Evolutionary conservation across 2,329 filamentous ascomycete genomes (phyloP), one percentile per base, ranked within the genome.

Genomic region (Colletotrichum sp.): DNA sequence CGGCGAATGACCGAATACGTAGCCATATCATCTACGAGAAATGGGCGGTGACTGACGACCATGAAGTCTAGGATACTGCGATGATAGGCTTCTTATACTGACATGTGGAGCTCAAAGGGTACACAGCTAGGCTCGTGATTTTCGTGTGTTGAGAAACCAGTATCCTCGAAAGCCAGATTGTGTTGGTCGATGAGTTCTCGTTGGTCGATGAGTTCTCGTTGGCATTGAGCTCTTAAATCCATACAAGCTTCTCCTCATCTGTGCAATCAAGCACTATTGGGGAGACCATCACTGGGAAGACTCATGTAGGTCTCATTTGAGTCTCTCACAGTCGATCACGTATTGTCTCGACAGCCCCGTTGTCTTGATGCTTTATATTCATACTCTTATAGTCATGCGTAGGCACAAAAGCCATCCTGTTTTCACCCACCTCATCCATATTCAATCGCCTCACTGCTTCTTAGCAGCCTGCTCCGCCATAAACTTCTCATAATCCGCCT

Each of bases 401-500:
- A 49, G 44, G 44, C 44, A 49, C 44, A 21, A 13, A 49, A 49
- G 10, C n/a, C 44, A 8, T 2, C 39, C 0, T 49, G 6, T 52
- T 52, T 15, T 52, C 4, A 52, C 0, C n/a, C 44, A 13, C 16
- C n/a, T 1, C 10, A 21, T 7, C 10, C n/a, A 24, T 0, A 21
- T 13, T 13, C 6, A 52, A 13, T 24, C 10, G 6, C 30, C 15
- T 64, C 44, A 55, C 57, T 64, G 16, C 28, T 36, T 64, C 73
- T 72, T 64, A 8, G 69, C 70, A 26, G 34, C 44, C 64, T 59
- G 57, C 64, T 76, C 73, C 28, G 64, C 73, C 73, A 64, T 60
- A 26, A 73, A 73, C 44, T 73, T 64, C 18, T 76, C 73, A n/a
- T 68, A 76, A 15, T 73, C 73, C 18, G 73, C 73, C 70, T 76